Conservation (phyloP, 345 rosid species). For the Ceriops tagal region DNA sequence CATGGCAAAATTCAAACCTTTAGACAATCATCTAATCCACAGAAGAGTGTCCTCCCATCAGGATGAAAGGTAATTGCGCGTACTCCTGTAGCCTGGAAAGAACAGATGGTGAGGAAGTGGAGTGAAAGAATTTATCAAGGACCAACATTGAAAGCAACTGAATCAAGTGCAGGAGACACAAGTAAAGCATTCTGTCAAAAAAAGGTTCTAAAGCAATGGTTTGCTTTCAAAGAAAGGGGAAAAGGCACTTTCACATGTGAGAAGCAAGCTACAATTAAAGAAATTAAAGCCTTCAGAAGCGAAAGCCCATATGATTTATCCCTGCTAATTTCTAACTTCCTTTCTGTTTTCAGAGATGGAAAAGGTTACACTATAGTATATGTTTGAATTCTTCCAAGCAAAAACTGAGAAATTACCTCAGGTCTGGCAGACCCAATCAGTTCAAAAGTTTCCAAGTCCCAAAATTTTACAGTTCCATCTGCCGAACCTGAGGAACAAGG, state of each 20-base stretch:
- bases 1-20: conserved; percentile 54
- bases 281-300: neutral
- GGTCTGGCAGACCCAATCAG: conserved; percentile 89
- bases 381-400: neutral
- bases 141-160: neutral
- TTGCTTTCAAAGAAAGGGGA: neutral
- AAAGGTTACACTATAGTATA: too few relatives aligned
- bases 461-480: conserved; percentile 90
- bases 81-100: conserved; percentile 74
- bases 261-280: neutral
- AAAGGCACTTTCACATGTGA: neutral
- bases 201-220: neutral
- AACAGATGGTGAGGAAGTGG: conserved; percentile 2
- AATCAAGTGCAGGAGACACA: neutral
- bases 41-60: conserved; percentile 84
- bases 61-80: conserved; percentile 72
- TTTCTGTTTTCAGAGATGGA: too few relatives aligned
- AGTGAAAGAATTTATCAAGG: neutral
- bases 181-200: neutral
- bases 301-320: neutral
- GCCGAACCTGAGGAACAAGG: conserved; percentile 74
- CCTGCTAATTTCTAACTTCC: too few relatives aligned
- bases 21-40: conserved; percentile 80
- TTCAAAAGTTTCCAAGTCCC: conserved; percentile 99
- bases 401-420: conserved; percentile 56